Evolutionary conservation across 2,329 filamentous ascomycete species (phyloP), one percentile per base, ranked within the genome.

Genomic region (Paecilomyces variotii): DNA sequence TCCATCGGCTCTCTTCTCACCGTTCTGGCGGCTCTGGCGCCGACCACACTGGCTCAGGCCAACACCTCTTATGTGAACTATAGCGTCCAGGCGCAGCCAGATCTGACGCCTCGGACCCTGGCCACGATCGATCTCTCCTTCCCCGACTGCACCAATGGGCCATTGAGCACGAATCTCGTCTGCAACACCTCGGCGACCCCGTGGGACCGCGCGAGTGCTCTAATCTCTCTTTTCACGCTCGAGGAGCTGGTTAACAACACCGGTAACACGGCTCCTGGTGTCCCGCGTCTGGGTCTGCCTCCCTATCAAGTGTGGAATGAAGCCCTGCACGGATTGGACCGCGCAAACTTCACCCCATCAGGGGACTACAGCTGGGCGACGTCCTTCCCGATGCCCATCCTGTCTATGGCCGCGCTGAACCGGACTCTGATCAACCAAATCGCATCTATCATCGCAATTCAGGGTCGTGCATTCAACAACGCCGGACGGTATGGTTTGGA

Each of bases 391-490:
- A 80, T 83, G 67, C 85, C 86, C 0, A 86, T 89, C 56, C 71
- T 82, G 1, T 80, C 85, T 64, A 81, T 81, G 25, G 84, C 86
- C 0, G 80, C 85, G 0, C 86, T 89, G 62, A 84, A 89, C 61
- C 84, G 87, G 62, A 79, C 79, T 0, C 70, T 89, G 32, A 82
- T 89, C 61, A 68, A 78, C 24, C 73, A 79, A 4, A 80, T 89
- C 2, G 86, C 80, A 1, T 76, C 70, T 1, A 78, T 84, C 3
- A 69, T 76, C 32, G 76, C 75, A 4, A 87, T 81, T 0, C 86
- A 89, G 67, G 84, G 83, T 0, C 78, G 87, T 45, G 85, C 86
- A 0, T 89, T 87, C 67, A 84, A 78, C 65, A 89, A 89, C 63
- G 79, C 69, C 6, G 82, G 81, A 2, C 74, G 78, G 11, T 80